Base-by-base conservation (phyloP, 345 rosid species). In the Isatis tinctoria region DNA sequence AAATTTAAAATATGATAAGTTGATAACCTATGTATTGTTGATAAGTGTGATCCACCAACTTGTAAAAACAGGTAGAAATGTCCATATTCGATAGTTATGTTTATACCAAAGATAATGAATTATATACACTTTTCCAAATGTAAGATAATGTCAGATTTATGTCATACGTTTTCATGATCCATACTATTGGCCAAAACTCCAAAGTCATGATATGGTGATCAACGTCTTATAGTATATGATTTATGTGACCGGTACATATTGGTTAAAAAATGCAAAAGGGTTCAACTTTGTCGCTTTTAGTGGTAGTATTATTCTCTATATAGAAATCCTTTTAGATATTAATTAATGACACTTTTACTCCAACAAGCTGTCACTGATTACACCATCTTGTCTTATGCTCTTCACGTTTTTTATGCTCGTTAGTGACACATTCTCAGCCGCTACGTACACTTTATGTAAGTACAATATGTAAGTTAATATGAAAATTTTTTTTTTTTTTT, bases 31-130 rank as follows among this genome's bases (percentile, higher is more conserved):
- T 60, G 16, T n/a, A 8, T 8, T 18, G 56, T 45, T 7, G 48
- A 70, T 59, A 60, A 18, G 36, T 70, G 3, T 70, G 39, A 60
- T 71, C 60, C 16, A 61, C 51, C 59, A 48, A 52, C 41, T 72
- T 51, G 60, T 14, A 52, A 26, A 27, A 16, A 41, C 28, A 24
- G 3, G 24, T 37, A 11, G 5, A 47, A 27, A 45, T 24, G 35
- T 69, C 18, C 59, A 48, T 26, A 27, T 9, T 51, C 22, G 22
- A 60, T 61, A 37, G 51, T 43, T 61, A 27, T 27, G 75, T 49
- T 36, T 37, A 16, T 12, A 37, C 28, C n/a, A 24, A 45, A 48
- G 12, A 8, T 71, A 37, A 26, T 48, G 51, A 11, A 12, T 26
- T 45, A 35, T 33, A 59, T 59, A 9, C 26, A 37, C 28, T 26